These are phyloP conservation scores for Apiotrichum laibachii DNA, from an alignment of 1,284 basidiomycete species.

Conservation along the genomic window DNA sequence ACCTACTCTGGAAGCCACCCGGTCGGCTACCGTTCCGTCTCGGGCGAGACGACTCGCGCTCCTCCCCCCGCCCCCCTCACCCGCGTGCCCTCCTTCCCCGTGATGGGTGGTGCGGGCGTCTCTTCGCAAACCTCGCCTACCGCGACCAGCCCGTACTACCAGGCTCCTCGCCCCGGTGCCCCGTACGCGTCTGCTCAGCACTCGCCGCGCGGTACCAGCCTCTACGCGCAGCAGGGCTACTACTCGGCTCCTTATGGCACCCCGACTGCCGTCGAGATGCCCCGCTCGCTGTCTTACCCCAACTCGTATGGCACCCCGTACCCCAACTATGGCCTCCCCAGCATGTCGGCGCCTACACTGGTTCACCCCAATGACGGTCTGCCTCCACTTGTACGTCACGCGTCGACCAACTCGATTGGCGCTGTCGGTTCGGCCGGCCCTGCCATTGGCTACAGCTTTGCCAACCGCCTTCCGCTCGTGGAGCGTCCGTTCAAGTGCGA, in stretches of 20 bases:
- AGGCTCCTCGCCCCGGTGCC: conserved; percentile 15
- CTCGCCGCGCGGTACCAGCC: conserved; percentile 15
- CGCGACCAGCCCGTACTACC: conserved; percentile 21
- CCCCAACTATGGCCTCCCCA: conserved; percentile 20
- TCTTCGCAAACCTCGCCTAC: conserved; percentile 16
- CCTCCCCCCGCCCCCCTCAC: conserved; percentile 25
- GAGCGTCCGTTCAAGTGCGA: conserved; percentile 53
- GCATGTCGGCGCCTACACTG: conserved; percentile 19
- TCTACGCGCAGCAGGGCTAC: conserved; percentile 16
- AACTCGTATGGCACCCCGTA: conserved; percentile 30
- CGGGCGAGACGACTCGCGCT: conserved; percentile 31
- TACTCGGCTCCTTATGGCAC: conserved; percentile 25
- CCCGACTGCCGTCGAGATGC: conserved; percentile 39
- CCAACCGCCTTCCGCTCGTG: conserved; percentile 36
- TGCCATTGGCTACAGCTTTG: conserved; percentile 34
- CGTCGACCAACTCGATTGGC: conserved; percentile 30
- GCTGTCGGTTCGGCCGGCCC: conserved; percentile 15
- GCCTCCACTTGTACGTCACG: conserved; percentile 32
- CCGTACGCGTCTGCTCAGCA: conserved; percentile 16
- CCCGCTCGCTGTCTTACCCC: conserved; percentile 44
- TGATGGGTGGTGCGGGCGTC: conserved; percentile 6
- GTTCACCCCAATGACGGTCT: conserved; percentile 19
- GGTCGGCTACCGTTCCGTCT: conserved; percentile 41
- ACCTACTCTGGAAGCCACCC: conserved; percentile 31
- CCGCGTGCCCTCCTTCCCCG: conserved; percentile 15